These are phyloP conservation scores for Mucor racemosus DNA, from an alignment of 371 early-diverging fungal species.

Conservation along the genomic window DNA sequence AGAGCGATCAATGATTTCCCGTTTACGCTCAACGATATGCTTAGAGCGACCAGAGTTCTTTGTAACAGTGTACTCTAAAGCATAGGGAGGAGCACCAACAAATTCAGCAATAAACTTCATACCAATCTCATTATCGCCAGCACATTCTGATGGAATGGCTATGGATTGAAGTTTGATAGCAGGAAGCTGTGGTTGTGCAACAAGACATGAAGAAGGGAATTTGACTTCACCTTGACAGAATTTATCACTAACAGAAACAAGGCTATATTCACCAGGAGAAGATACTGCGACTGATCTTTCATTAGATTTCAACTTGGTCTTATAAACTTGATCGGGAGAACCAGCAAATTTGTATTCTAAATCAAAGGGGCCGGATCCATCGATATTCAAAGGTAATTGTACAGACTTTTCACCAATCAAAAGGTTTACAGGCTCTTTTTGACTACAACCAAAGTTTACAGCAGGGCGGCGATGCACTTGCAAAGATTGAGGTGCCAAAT, in stretches of 20 bases:
- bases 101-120: slow-evolving; percentile 53
- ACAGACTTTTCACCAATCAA: slow-evolving; percentile 39
- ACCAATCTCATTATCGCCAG: slow-evolving; percentile 49
- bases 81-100: slow-evolving; percentile 47
- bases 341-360: slow-evolving; percentile 33
- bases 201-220: slow-evolving; percentile 49
- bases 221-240: slow-evolving; percentile 48
- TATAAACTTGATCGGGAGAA: not conserved
- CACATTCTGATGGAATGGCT: slow-evolving; percentile 55
- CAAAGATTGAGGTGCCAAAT: slow-evolving; percentile 18
- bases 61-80: slow-evolving; percentile 41
- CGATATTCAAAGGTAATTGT: slow-evolving; percentile 33
- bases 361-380: slow-evolving; percentile 43
- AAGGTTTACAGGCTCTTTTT: slow-evolving; percentile 39
- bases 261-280: slow-evolving; percentile 47
- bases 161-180: slow-evolving; percentile 35
- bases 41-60: slow-evolving; percentile 35
- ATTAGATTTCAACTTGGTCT: not conserved
- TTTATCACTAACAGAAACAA: slow-evolving; percentile 37
- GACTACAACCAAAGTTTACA: slow-evolving; percentile 42
- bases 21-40: slow-evolving; percentile 32
- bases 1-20: slow-evolving; percentile 41
- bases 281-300: slow-evolving; percentile 21
- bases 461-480: slow-evolving; percentile 42
- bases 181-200: slow-evolving; percentile 49